Evolutionary conservation across 164 flowering plant genomes (phyloP).

Genomic region (Kalanchoe fedtschenkoi): DNA sequence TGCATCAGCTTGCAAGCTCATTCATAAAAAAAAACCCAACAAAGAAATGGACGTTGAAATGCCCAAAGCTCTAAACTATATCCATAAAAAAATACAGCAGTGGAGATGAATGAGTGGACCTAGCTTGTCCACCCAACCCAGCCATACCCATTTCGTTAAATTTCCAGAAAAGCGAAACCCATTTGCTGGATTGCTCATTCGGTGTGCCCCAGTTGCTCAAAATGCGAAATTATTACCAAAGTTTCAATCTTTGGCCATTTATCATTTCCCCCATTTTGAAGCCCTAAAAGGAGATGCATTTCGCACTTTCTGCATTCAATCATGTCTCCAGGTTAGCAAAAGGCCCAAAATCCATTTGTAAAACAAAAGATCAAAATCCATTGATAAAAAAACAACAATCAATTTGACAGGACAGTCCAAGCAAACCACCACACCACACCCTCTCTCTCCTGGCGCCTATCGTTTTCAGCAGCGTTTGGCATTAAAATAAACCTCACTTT

Average conservation of each 20-base stretch:
- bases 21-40: background rate
- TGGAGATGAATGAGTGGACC: background rate
- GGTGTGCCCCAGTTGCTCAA: background rate
- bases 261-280: background rate
- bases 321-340: background rate
- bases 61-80: background rate
- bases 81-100: constrained; percentile 1
- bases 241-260: background rate
- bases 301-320: background rate
- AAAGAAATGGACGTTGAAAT: background rate
- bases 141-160: background rate
- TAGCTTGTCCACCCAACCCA: background rate
- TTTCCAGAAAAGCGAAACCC: constrained; percentile 1
- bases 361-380: background rate
- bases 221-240: background rate
- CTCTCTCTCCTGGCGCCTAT: constrained; percentile 1
- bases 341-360: background rate
- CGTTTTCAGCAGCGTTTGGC: too few species aligned
- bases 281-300: background rate
- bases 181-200: background rate
- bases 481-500: too few species aligned
- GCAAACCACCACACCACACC: background rate
- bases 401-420: background rate
- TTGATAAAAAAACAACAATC: background rate
- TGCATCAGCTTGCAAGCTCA: too few species aligned